A percentile compares a stretch with the other conserved stretches of the same genome.
Evolutionary conservation across 228 moss, liverwort and hornwort genomes (phyloP).

Genomic region (Sphagnum magellanicum): DNA sequence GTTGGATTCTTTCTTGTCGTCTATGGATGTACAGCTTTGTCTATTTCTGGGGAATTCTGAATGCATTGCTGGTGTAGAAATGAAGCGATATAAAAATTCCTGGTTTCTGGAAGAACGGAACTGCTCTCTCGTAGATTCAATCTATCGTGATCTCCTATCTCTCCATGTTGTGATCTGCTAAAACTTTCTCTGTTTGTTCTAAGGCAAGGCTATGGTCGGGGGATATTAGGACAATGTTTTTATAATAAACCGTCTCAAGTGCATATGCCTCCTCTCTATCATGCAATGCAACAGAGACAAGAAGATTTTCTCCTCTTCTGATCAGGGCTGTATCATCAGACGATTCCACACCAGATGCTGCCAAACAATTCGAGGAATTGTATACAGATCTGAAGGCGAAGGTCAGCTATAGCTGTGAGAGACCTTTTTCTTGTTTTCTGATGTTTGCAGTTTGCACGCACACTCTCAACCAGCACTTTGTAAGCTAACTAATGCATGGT

Average conservation of each 20-base stretch:
- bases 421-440: not conserved
- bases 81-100: no score
- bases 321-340: slow-evolving; percentile 56
- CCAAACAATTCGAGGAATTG: slow-evolving; percentile 59
- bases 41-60: no score
- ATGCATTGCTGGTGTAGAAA: no score
- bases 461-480: not conserved
- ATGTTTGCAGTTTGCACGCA: not conserved
- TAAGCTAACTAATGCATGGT: not conserved
- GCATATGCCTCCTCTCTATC: not conserved
- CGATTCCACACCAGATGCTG: slow-evolving; percentile 28
- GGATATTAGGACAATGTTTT: not conserved
- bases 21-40: no score
- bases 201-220: no score
- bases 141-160: not conserved
- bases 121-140: not conserved
- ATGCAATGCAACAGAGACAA: slow-evolving; percentile 21
- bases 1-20: no score
- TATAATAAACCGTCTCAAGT: not conserved
- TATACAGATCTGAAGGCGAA: slow-evolving; percentile 49
- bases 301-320: slow-evolving; percentile 28
- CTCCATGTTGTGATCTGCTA: not conserved
- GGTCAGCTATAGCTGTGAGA: slow-evolving; percentile 21
- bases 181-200: not conserved
- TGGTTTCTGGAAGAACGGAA: no score